Base-by-base conservation (phyloP, 2,329 filamentous ascomycete genomes). In the Aspergillus sclerotialis region DNA sequence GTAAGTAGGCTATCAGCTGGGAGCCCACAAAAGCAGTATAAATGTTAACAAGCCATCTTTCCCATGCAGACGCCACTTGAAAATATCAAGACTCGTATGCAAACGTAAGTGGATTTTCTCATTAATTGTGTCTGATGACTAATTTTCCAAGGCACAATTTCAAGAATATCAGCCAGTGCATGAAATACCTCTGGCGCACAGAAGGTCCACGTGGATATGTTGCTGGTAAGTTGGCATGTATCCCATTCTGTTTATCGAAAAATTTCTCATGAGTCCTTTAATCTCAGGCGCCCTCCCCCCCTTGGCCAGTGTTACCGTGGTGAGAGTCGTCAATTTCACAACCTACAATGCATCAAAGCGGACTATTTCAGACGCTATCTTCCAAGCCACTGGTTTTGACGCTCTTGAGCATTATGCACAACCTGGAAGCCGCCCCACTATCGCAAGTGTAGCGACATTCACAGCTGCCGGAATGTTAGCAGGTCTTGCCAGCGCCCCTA, bases 71-170 rank as follows among this genome's bases (percentile, higher is more conserved):
- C 66, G 30, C 66, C 66, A 24, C 42, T 69, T 32, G 66, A 69
- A 40, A 69, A 69, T 42, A 44, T 69, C 39, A 69, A 69, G 45
- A 68, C 65, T 31, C 65, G 66, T 21, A 68, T 69, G 65, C 66
- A 69, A 53, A 68, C 65, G 65, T 68, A 49, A 47, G 63, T 52
- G 7, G 33, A n/a, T 11, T 18, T 19, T 34, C 43, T 32, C 39
- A 28, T 32, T 26, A 28, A 36, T 30, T 31, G 7, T 16, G 15
- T 7, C 13, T 26, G 19, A 38, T 28, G 12, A 9, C 13, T 3
- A 18, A 38, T 44, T 28, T 44, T 28, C 21, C 15, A 34, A 69
- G 65, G 7, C 63, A 67, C 45, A 61, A 68, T 37, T 69, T 69
- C 35, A 51, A 52, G 31, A 65, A 64, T 39, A 52, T 65, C 25